A percentile compares a stretch with the other conserved stretches of the same genome.
phyloP scores from a whole-genome alignment of 164 flowering plant genomes.

The Vitis labrusca region DNA sequence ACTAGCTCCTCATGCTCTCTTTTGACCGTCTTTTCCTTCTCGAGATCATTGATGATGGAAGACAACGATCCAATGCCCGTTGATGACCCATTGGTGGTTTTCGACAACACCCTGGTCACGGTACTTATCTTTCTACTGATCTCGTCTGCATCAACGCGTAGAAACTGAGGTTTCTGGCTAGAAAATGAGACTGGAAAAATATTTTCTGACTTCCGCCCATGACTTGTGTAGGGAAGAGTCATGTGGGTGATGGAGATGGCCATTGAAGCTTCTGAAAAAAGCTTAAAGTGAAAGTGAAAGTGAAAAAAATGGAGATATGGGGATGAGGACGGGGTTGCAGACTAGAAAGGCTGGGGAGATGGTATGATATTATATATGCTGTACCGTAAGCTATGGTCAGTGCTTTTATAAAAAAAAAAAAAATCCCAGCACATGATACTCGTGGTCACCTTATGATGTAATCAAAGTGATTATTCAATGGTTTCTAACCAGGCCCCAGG shows the following conservation, averaged over 20 bases:
- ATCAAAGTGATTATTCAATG: too few species aligned
- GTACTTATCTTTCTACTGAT: slow-evolving; percentile 1
- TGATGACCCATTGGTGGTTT: slow-evolving; percentile 10
- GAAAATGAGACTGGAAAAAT: neutral
- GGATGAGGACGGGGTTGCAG: too few species aligned
- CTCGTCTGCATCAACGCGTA: neutral
- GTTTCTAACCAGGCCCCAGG: too few species aligned
- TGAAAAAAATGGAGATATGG: neutral
- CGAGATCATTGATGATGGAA: slow-evolving; percentile 25
- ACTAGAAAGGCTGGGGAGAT: too few species aligned
- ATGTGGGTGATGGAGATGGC: slow-evolving; percentile 12
- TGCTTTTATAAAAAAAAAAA: too few species aligned
- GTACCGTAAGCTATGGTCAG: too few species aligned
- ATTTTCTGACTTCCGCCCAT: neutral
- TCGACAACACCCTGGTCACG: slow-evolving; percentile 11
- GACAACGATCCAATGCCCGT: slow-evolving; percentile 11
- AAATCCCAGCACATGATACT: too few species aligned
- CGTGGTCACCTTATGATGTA: too few species aligned
- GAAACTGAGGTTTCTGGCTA: slow-evolving; percentile 4
- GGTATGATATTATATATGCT: too few species aligned
- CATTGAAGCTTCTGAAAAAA: slow-evolving; percentile 6
- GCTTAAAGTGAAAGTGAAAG: too few species aligned
- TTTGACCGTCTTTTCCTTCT: slow-evolving; percentile 3
- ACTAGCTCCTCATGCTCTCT: slow-evolving; percentile 3
- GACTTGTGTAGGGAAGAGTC: neutral